Evolutionary conservation across 345 rosid genomes (phyloP).

Genomic region (Mallotus nudiflorus): DNA sequence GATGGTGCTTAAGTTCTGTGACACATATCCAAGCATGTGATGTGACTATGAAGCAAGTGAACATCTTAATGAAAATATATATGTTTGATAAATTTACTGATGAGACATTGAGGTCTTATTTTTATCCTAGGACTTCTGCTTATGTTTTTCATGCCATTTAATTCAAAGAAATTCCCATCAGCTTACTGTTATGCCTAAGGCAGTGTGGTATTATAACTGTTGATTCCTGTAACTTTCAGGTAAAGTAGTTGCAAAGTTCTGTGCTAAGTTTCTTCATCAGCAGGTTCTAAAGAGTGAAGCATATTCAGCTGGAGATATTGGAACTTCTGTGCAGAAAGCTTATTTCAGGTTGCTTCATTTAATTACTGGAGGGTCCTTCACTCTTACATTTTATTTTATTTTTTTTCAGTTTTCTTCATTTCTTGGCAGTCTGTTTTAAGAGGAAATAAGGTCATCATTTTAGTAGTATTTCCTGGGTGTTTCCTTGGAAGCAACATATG

Average conservation of each 20-base stretch:
- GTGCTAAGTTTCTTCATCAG: slow-evolving; percentile 86
- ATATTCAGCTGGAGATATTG: slow-evolving; percentile 72
- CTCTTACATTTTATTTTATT: background rate
- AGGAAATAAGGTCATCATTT: background rate
- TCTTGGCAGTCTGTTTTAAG: background rate
- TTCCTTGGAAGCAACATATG: background rate
- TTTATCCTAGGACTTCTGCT: background rate
- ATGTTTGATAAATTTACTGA: background rate
- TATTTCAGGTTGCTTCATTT: slow-evolving; percentile 64
- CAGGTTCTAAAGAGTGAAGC: slow-evolving; percentile 74
- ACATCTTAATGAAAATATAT: background rate
- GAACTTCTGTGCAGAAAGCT: slow-evolving; percentile 66
- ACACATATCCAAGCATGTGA: background rate
- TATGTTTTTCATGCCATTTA: background rate
- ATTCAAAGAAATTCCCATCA: background rate
- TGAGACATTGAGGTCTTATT: background rate
- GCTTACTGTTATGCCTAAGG: background rate
- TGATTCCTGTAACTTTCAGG: slow-evolving; percentile 47
- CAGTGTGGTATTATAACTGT: background rate
- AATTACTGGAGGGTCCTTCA: background rate
- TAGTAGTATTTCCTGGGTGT: background rate
- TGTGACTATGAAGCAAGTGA: background rate
- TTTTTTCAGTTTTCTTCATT: background rate
- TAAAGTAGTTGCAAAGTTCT: slow-evolving; percentile 91
- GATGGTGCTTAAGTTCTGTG: slow-evolving; percentile 3